These are phyloP conservation scores for Pleurotus djamor DNA, from an alignment of 768 basidiomycete genomes.

Conservation along the genomic window DNA sequence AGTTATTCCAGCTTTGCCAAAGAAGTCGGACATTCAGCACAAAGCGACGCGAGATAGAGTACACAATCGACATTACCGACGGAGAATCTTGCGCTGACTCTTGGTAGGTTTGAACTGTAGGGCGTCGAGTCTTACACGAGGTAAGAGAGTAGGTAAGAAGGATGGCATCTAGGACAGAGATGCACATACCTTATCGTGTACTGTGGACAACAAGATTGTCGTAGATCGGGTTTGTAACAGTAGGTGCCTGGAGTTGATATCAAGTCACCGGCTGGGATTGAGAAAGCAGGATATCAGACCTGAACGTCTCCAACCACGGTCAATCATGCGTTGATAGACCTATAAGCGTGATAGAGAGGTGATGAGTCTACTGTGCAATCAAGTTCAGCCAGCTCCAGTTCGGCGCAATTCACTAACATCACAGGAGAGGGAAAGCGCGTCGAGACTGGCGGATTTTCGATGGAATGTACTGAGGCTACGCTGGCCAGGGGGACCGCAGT, in stretches of 20 bases:
- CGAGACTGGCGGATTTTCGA: constrained; percentile 45
- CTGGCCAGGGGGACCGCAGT: constrained; percentile 58
- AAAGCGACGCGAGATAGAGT: too few relatives aligned
- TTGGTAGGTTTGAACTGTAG: constrained; percentile 64
- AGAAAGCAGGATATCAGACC: constrained; percentile 29
- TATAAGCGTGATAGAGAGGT: constrained; percentile 21
- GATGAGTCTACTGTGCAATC: too few relatives aligned
- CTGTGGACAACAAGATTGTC: constrained; percentile 84
- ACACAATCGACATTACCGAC: constrained; percentile 43
- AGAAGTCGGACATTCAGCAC: too few relatives aligned
- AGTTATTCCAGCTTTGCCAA: constrained; percentile 55
- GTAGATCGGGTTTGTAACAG: constrained; percentile 88
- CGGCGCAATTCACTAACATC: constrained; percentile 25
- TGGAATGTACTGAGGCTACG: constrained; percentile 39
- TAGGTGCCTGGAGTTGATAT: constrained; percentile 41
- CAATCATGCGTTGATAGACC: constrained; percentile 82
- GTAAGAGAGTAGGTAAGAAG: not conserved
- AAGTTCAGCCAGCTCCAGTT: too few relatives aligned
- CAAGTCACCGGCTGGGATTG: not conserved
- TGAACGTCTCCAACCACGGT: constrained; percentile 83
- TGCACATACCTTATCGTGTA: constrained; percentile 85
- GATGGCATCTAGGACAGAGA: not conserved
- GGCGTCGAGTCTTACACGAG: constrained; percentile 58
- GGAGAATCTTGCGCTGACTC: constrained; percentile 73
- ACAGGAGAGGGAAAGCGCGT: constrained; percentile 52